Evolutionary conservation across 345 rosid species (phyloP), one percentile per base, ranked within the genome.

Genomic region (Eucalyptus tenuipes): DNA sequence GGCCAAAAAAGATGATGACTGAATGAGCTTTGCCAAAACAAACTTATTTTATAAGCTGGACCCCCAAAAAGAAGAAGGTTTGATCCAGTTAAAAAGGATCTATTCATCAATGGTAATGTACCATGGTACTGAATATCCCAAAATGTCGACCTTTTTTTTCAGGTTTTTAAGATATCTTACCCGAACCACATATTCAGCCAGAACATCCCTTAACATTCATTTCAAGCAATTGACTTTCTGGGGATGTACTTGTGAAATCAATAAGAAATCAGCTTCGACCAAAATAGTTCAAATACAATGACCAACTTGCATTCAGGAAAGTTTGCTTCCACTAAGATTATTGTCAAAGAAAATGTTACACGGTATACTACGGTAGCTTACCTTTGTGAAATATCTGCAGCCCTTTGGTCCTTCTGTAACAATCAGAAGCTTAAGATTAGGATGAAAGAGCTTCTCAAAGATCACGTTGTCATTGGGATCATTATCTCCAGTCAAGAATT

Each of bases 351-450:
- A 44, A 33, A 44, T 22, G 42, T 24, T 20, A 44, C 12, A 84
- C 9, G 80, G 13, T 53, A 33, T 20, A 6, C 29, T 33, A 31
- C 24, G 85, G 68, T 13, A 61, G 8, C 64, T 88, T 89, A 95
- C 99, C 97, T 95, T 90, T 87, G 99, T 97, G 91, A 94, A 98
- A 89, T 98, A 98, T 94, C 99, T 94, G 92, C 99, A 97, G 50
- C 99, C 99, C 33, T 92, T 90, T 79, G 97, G 90, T 86, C 99
- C 99, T 93, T 98, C 99, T 45, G 99, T 97, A 29, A 98, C 97
- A 57, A 98, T 81, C 91, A 98, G 94, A 91, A 98, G 99, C 92
- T 94, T 96, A 71, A 96, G 95, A 88, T 94, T 90, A 40, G 97
- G 96, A 92, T 95, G 96, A 88, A 92, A 96, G 42, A 96, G 95